Evolutionary conservation across 2,329 filamentous ascomycete species (phyloP).

Genomic region (Colletotrichum cereale): DNA sequence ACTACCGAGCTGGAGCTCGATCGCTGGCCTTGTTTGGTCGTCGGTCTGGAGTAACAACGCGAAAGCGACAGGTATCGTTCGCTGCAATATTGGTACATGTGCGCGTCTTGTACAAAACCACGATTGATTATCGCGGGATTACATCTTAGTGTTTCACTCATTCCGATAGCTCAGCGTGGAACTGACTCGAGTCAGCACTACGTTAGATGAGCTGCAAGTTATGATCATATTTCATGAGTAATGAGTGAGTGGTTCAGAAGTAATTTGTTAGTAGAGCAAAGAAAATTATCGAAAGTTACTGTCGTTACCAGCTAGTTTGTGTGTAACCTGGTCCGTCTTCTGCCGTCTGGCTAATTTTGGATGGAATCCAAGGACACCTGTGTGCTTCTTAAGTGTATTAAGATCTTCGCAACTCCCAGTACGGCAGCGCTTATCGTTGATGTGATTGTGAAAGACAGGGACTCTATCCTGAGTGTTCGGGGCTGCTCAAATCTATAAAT

Average conservation of each 20-base stretch:
- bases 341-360: background rate
- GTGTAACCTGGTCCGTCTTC: background rate
- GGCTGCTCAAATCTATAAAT: background rate
- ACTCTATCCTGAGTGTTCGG: background rate
- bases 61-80: conserved; percentile 12
- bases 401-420: too few relatives aligned
- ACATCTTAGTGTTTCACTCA: conserved; percentile 35
- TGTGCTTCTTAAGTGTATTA: background rate
- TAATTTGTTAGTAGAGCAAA: conserved; percentile 37
- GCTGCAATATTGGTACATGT: conserved; percentile 13
- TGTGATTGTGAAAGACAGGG: background rate
- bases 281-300: conserved; percentile 34
- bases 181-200: conserved; percentile 27
- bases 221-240: conserved; percentile 35
- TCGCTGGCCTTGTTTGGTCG: background rate
- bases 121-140: conserved; percentile 14
- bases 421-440: background rate
- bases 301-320: conserved; percentile 33
- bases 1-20: background rate
- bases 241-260: conserved; percentile 32
- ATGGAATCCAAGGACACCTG: background rate
- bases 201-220: conserved; percentile 26
- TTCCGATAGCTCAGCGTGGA: conserved; percentile 27
- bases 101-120: conserved; percentile 33
- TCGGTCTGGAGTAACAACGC: conserved; percentile 24